Evolutionary conservation across 2,329 filamentous ascomycete species (phyloP), one percentile per base, ranked within the genome.

Genomic region (Aspergillus arachidicola): DNA sequence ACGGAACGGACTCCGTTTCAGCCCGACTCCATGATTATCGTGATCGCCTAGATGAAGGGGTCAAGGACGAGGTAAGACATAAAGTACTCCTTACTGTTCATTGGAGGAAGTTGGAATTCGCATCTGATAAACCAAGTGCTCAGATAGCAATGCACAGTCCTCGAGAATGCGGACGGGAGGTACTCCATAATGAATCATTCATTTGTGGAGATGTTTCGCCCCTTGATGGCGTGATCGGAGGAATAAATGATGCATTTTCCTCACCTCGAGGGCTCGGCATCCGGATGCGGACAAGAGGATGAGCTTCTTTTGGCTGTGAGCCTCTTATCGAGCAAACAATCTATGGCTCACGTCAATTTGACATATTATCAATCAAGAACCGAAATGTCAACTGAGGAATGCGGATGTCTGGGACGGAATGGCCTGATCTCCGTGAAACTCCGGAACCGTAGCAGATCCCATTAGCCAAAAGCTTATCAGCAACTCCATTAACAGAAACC

Each of bases 151-250:
- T 43, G 54, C 38, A 41, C 19, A 21, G 54, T 41, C 38, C 38
- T 9, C 38, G 16, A 19, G 16, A 19, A 19, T 41, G 3, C 38
- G 9, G 19, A 36, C 34, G 34, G 38, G 14, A 6, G 28, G 9
- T 36, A 21, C 26, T 28, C 26, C 26, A 28, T 28, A 28, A 21
- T 54, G 32, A 54, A n/a, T 28, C 19, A 36, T 34, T 30, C 46
- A 59, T 53, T 45, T 19, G 41, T 30, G 58, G 34, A 53, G 46
- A 32, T 11, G 30, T 59, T 23, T 23, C 4, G 34, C 54, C 55
- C 61, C 48, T 61, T 60, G 66, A 68, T 68, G 64, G 60, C 66
- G 66, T 68, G 66, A 61, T 67, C 61, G 41, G 59, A 34, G 56
- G 58, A 41, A 14, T 21, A 10, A 23, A 68, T 66, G 60, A 59